Base-by-base conservation (phyloP, 768 basidiomycete genomes). In the Tulasnella sp. region DNA sequence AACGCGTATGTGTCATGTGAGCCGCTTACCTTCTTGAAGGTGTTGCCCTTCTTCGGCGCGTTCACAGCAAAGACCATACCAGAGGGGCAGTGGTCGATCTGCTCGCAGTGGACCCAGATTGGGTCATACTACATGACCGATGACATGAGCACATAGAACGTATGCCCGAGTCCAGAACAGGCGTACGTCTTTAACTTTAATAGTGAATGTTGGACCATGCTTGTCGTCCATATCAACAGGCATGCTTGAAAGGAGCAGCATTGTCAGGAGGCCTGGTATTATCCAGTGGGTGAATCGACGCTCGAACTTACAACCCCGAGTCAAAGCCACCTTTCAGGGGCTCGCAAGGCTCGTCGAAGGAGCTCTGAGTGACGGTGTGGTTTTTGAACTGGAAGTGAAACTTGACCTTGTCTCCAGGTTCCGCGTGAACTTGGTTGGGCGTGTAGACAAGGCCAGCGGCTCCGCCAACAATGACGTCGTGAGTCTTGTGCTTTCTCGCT, bases 51-150 rank as follows among this genome's bases (percentile, higher is more conserved):
- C 42, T 44, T 46, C 42, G 76, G 73, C n/a, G 82, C 46, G 82
- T 82, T 82, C 34, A 81, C 60, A 60, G 81, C 78, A 72, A 82
- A 82, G 34, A 80, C 79, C 82, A 82, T 82, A 2, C 82, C 82
- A 28, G 46, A 37, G 37, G 75, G 81, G 75, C 82, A 82, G 74
- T 82, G 82, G 48, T 42, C 78, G n/a, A 42, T 72, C 58, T 81
- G 81, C 41, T 58, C n/a, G 81, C 81, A 82, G 75, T 79, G 72
- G 8, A 74, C 64, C 78, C 78, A 79, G 64, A 79, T 72, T 3
- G 78, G 78, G 9, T 50, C 41, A 8, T 76, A 8, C 75, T 76
- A 34, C 48, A 22, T 14, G 42, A 41, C 12, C 37, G 22, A 37
- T 14, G 22, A 28, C 22, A 28, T 12, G 11, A 76, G 9, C 11